Percentiles rank a stretch among this genome's conserved stretches.
These are phyloP conservation scores for Apiotrichum domesticum DNA, from an alignment of 1,284 basidiomycete genomes.

Conservation along the genomic window DNA sequence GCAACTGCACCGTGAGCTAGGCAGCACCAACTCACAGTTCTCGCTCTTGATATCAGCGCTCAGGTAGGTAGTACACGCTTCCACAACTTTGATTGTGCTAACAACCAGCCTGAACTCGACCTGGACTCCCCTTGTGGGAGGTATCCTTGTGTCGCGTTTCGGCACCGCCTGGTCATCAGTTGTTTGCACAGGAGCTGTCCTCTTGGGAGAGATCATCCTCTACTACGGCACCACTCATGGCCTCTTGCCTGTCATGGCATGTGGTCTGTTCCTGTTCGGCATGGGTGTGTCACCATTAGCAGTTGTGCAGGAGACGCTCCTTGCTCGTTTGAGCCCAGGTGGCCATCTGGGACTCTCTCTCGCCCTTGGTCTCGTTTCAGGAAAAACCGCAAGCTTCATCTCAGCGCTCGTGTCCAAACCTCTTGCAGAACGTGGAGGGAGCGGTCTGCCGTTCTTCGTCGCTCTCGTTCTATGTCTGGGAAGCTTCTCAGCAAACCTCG, in stretches of 20 bases:
- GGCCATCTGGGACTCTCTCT: conserved; percentile 70
- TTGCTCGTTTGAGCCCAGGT: conserved; percentile 63
- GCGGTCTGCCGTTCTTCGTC: conserved; percentile 67
- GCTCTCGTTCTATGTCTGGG: conserved; percentile 58
- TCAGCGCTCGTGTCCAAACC: conserved; percentile 59
- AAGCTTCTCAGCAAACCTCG: conserved; percentile 61
- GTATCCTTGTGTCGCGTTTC: conserved; percentile 60
- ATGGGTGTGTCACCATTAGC: conserved; percentile 68
- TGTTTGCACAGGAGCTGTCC: conserved; percentile 62
- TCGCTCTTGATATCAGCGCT: conserved; percentile 66
- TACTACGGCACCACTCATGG: conserved; percentile 17
- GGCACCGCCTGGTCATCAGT: conserved; percentile 52
- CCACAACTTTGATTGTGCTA: background rate
- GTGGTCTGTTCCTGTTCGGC: conserved; percentile 60
- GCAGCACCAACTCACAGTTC: conserved; percentile 69
- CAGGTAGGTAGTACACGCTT: conserved; percentile 19
- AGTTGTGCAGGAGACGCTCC: conserved; percentile 49
- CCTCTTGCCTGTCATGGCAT: conserved; percentile 23
- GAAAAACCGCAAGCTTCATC: conserved; percentile 67
- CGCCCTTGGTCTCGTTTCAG: conserved; percentile 68
- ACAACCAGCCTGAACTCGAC: conserved; percentile 61
- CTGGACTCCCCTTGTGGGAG: conserved; percentile 70
- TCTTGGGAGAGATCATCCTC: conserved; percentile 53
- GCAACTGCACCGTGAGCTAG: conserved; percentile 62
- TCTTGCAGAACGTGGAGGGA: conserved; percentile 51